These are phyloP conservation scores for Trichophyton benhamiae DNA, from an alignment of 2,329 filamentous ascomycete species.

Conservation along the genomic window DNA sequence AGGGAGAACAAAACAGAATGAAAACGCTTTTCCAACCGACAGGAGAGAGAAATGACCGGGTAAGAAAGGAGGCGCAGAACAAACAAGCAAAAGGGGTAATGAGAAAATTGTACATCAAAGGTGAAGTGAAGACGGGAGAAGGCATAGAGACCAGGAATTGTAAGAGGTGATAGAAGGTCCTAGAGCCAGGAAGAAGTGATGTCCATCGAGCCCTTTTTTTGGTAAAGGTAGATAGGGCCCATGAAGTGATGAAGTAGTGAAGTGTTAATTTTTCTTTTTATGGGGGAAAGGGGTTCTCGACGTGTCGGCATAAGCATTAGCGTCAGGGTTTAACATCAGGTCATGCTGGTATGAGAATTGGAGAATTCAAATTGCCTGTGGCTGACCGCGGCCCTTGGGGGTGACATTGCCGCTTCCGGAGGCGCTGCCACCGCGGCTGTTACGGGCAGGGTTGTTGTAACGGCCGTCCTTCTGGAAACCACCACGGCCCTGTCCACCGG, in stretches of 20 bases:
- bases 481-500: constrained; percentile 52
- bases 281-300: not conserved
- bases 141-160: no score
- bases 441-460: constrained; percentile 42
- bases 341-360: not conserved
- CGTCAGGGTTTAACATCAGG: not conserved
- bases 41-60: not conserved
- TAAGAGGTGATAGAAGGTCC: not conserved
- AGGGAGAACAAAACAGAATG: not conserved
- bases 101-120: constrained; percentile 4
- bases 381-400: constrained; percentile 29
- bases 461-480: constrained; percentile 59
- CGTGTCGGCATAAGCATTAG: not conserved
- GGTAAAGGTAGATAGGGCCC: not conserved
- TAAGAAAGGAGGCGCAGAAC: not conserved
- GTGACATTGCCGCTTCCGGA: constrained; percentile 49
- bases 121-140: not conserved
- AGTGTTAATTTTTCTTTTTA: not conserved
- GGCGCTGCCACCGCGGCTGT: constrained; percentile 42
- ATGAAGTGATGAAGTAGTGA: not conserved
- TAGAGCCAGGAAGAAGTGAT: not conserved
- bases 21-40: constrained; percentile 7
- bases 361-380: constrained; percentile 1
- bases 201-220: not conserved
- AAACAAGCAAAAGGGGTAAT: not conserved